A percentile compares a stretch with the other conserved stretches of the same genome.
Evolutionary conservation across 257 asterid genomes (phyloP).

Genomic region (Fraxinus anomala): DNA sequence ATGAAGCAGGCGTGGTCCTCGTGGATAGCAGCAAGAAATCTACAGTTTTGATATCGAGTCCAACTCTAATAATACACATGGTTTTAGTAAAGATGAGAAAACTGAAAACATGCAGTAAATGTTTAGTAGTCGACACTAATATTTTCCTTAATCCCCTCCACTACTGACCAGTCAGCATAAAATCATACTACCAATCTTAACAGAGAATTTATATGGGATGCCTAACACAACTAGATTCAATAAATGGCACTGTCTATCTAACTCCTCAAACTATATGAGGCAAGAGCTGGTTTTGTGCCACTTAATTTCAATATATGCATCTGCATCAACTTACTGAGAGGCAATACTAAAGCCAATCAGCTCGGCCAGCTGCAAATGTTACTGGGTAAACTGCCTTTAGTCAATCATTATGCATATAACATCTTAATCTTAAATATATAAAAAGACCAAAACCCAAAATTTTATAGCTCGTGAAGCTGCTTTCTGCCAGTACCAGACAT

Average conservation of each 20-base stretch:
- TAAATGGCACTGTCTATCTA: constrained; percentile 44
- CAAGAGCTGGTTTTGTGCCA: constrained; percentile 62
- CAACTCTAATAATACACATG: not conserved
- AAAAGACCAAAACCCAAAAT: not conserved
- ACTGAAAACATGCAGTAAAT: not conserved
- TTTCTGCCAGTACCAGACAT: not conserved
- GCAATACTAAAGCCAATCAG: constrained; percentile 52
- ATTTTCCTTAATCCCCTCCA: not conserved
- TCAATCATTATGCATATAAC: not conserved
- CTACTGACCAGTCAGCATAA: not conserved
- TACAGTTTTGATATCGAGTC: constrained; percentile 20
- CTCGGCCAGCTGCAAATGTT: constrained; percentile 59
- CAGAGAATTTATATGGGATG: not conserved
- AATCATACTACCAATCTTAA: not conserved
- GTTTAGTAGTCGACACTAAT: not conserved
- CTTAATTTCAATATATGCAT: constrained; percentile 37
- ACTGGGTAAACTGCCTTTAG: not conserved
- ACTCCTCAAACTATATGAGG: constrained; percentile 28
- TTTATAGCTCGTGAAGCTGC: not conserved
- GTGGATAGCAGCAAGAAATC: constrained; percentile 21
- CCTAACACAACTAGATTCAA: not conserved
- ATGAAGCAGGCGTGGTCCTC: constrained; percentile 8
- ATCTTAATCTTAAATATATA: too few relatives aligned
- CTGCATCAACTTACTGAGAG: constrained; percentile 54
- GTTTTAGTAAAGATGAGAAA: not conserved